Base-by-base conservation (phyloP, 306 rosid species). In the Oxytropis ochrocephala region DNA sequence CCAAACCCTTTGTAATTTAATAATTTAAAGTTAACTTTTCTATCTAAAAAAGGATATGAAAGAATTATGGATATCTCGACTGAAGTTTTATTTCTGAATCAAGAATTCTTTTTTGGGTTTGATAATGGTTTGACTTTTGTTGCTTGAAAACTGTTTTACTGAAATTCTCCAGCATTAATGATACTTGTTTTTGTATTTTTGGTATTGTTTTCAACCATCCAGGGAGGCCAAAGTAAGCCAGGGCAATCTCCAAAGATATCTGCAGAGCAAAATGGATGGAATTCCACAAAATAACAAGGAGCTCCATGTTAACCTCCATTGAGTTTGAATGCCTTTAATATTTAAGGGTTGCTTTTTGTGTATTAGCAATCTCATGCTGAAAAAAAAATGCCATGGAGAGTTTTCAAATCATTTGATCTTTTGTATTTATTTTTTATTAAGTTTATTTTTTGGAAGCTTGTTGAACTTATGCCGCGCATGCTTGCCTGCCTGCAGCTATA, bases 151-250 rank as follows among this genome's bases (percentile, higher is more conserved):
- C 55, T 29, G 21, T 42, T 35, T 16, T 49, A 19, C 19, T 47
- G 48, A 27, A 16, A 72, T 41, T 58, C 17, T 54, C 69, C 30
- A n/a, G 47, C 41, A 32, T 57, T 11, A 59, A 64, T 41, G 76
- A 53, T 85, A 10, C 60, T 64, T 51, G 30, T 54, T 43, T 61
- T 11, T 59, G 24, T 36, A 29, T 10, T n/a, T 64, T 47, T 51
- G 43, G 1, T 69, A n/a, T 58, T 44, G 44, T 64, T 73, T 36
- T 79, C 63, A 52, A 77, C 21, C 64, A 50, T 58, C 21, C 78
- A 84, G 92, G 95, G 82, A 54, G 87, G 82, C 79, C 96, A 91
- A 77, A 75, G 54, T 67, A 91, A 89, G 81, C 78, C 78, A 60
- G 88, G 83, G 47, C 81, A 67, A 72, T 47, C 84, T 19, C 85